Percentiles rank a stretch among this genome's conserved stretches.
Evolutionary conservation across 305 asterid species (phyloP).

Genomic region (Ilex paraguariensis): DNA sequence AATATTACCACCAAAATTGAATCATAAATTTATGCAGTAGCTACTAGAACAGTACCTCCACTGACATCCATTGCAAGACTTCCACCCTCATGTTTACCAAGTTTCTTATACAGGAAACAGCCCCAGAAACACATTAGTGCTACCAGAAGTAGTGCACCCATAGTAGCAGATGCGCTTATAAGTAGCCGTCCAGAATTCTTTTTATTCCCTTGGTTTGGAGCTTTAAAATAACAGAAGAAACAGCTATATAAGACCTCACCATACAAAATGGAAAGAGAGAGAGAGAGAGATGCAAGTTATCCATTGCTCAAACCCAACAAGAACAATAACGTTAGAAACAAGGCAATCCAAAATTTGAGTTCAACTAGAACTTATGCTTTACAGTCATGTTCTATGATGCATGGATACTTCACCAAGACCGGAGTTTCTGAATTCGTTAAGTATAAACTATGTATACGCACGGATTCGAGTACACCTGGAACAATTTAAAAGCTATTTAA

Average conservation of each 20-base stretch:
- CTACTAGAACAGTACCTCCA: conserved; percentile 62
- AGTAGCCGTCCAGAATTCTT: conserved; percentile 78
- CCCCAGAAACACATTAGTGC: conserved; percentile 99
- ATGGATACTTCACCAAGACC: too few species aligned
- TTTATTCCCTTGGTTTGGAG: conserved; percentile 50
- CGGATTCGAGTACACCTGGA: too few species aligned
- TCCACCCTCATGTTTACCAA: conserved; percentile 72
- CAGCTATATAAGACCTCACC: conserved; percentile 7
- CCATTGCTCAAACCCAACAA: too few species aligned
- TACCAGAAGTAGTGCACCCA: conserved; percentile 92
- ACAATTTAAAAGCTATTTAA: too few species aligned
- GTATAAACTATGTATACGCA: too few species aligned
- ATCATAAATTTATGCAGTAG: conserved; percentile 1
- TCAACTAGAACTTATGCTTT: too few species aligned
- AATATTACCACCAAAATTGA: background rate
- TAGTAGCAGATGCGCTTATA: conserved; percentile 88
- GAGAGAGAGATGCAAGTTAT: background rate
- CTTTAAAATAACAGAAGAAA: conserved; percentile 32
- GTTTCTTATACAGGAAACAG: conserved; percentile 86
- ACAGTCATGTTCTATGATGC: too few species aligned
- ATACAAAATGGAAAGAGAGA: conserved; percentile 9
- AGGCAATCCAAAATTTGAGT: too few species aligned
- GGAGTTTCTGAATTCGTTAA: too few species aligned
- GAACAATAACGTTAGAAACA: too few species aligned
- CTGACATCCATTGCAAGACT: conserved; percentile 80